These are phyloP conservation scores for Phlegmacium glaucopus DNA, from an alignment of 768 basidiomycete genomes.

Conservation along the genomic window DNA sequence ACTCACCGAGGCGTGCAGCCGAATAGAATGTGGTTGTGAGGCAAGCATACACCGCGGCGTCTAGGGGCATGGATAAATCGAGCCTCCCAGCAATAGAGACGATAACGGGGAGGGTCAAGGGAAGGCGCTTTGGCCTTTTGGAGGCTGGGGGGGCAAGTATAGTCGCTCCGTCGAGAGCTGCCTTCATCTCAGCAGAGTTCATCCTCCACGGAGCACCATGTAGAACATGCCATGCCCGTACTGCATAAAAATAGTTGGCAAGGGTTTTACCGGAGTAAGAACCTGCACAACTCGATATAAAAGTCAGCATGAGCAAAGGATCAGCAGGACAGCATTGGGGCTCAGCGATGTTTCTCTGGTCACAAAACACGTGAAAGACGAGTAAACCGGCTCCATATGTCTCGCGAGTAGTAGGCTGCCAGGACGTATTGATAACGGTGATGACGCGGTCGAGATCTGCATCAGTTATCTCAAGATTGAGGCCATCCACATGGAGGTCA, in stretches of 20 bases:
- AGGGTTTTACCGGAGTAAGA: slow-evolving; percentile 24
- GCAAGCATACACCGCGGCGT: slow-evolving; percentile 19
- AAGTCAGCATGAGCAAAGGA: slow-evolving; percentile 16
- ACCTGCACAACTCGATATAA: slow-evolving; percentile 20
- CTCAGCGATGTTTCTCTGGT: slow-evolving; percentile 20
- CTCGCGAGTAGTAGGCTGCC: slow-evolving; percentile 5
- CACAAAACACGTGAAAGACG: slow-evolving; percentile 3
- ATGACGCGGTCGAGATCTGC: slow-evolving; percentile 11
- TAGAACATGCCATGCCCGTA: slow-evolving; percentile 34
- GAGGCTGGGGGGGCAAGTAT: slow-evolving; percentile 6
- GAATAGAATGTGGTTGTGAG: slow-evolving; percentile 17
- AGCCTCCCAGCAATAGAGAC: slow-evolving; percentile 1
- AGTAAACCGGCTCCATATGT: slow-evolving; percentile 4
- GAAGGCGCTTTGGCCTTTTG: not conserved
- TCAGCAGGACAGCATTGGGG: slow-evolving; percentile 15
- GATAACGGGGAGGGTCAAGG: slow-evolving; percentile 1
- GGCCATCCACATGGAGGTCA: too few species aligned
- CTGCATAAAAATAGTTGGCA: slow-evolving; percentile 22
- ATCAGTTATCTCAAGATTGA: not conserved
- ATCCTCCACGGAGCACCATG: too few species aligned
- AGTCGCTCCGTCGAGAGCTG: slow-evolving; percentile 2
- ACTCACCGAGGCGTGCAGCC: slow-evolving; percentile 12
- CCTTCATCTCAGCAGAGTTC: too few species aligned
- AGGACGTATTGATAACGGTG: slow-evolving; percentile 13
- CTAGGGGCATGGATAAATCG: slow-evolving; percentile 6